phyloP scores from a whole-genome alignment of 768 basidiomycete genomes.

The Suillus occidentalis region DNA sequence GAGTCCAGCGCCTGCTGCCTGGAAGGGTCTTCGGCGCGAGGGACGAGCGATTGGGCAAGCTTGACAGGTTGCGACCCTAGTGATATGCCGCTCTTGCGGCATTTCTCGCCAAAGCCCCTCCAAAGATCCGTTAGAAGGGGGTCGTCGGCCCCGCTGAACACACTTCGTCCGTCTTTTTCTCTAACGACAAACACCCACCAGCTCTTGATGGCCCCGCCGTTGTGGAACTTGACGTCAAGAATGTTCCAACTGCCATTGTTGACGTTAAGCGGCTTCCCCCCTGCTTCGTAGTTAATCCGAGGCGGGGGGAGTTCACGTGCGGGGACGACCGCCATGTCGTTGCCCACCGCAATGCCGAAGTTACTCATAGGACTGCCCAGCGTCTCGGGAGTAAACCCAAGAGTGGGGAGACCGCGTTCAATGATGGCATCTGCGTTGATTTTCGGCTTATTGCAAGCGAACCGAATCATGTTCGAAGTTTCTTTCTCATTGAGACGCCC shows the following conservation, averaged over 20 bases:
- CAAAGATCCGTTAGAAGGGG: conserved; percentile 43
- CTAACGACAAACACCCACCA: conserved; percentile 72
- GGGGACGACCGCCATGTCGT: conserved; percentile 63
- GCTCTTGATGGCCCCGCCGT: conserved; percentile 45
- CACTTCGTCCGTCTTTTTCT: conserved; percentile 39
- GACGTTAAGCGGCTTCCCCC: conserved; percentile 38
- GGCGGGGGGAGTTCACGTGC: conserved; percentile 66
- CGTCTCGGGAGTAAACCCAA: conserved; percentile 50
- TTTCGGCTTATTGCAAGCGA: conserved; percentile 63
- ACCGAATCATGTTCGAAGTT: conserved; percentile 66
- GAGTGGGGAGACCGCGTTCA: conserved; percentile 51
- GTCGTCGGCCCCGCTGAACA: conserved; percentile 42
- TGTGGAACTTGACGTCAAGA: conserved; percentile 65
- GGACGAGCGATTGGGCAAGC: conserved; percentile 29
- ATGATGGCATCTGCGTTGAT: conserved; percentile 60
- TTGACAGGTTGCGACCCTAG: conserved; percentile 37
- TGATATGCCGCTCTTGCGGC: conserved; percentile 48
- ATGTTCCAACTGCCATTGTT: conserved; percentile 78
- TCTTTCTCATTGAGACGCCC: conserved; percentile 59
- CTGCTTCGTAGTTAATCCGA: conserved; percentile 50
- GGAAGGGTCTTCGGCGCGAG: conserved; percentile 31
- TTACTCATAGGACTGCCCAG: conserved; percentile 38
- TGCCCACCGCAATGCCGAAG: conserved; percentile 59
- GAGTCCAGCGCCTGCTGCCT: conserved; percentile 37
- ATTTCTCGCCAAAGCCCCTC: conserved; percentile 54